Percentiles rank a stretch among this genome's conserved stretches.
Evolutionary conservation across 192 early-diverging fungal genomes (phyloP).

Genomic region (Entomortierella beljakovae): DNA sequence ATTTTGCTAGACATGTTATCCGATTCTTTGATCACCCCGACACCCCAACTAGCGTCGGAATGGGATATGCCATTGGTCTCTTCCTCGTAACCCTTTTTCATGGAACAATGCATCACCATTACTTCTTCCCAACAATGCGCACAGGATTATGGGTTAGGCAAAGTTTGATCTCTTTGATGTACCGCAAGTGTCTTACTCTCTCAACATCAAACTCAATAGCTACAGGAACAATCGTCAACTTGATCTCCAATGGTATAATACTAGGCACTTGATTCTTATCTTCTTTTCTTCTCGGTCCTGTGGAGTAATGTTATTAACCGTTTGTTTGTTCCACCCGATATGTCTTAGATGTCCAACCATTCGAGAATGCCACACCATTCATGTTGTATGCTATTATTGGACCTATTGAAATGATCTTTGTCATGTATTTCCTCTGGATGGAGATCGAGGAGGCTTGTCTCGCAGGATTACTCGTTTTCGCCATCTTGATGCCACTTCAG

Average conservation of each 20-base stretch:
- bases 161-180: slow-evolving; percentile 53
- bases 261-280: no score
- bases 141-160: slow-evolving; percentile 52
- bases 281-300: background rate
- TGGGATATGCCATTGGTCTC: slow-evolving; percentile 49
- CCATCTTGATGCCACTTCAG: slow-evolving; percentile 42
- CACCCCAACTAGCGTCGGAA: slow-evolving; percentile 22
- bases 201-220: slow-evolving; percentile 53
- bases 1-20: slow-evolving; percentile 35
- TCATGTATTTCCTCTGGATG: slow-evolving; percentile 51
- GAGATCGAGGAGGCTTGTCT: slow-evolving; percentile 43
- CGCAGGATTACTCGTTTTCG: slow-evolving; percentile 49
- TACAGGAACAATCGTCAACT: slow-evolving; percentile 54
- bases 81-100: slow-evolving; percentile 53
- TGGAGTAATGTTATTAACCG: background rate
- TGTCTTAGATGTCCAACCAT: slow-evolving; percentile 51
- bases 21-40: slow-evolving; percentile 43
- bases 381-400: slow-evolving; percentile 54
- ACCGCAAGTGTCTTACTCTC: slow-evolving; percentile 51
- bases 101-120: slow-evolving; percentile 55
- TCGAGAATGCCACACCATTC: slow-evolving; percentile 56
- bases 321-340: background rate
- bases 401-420: slow-evolving; percentile 42
- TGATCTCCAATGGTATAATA: slow-evolving; percentile 56
- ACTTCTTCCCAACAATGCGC: slow-evolving; percentile 56